Base-by-base conservation (phyloP, 169 alveolate genomes). In the Cryptosporidium ubiquitum region DNA sequence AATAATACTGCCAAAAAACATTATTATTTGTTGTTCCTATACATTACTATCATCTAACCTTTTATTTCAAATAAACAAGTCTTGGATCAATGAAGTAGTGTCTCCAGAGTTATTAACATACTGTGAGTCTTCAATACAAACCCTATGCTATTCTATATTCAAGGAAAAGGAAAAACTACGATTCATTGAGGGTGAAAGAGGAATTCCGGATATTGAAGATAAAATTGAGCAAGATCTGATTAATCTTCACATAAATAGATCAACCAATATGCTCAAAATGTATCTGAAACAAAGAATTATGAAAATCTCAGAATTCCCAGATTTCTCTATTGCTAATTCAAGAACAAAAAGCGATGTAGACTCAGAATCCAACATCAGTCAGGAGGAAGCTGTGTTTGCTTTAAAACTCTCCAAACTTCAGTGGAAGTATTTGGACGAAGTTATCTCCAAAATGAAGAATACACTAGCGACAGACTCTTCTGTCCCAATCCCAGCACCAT, bases 271-370 rank as follows among this genome's bases (percentile, higher is more conserved):
- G 55, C 39, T 79, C 52, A 79, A 57, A 64, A 79, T 79, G 89
- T 79, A 79, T 31, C 33, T 79, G 40, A 79, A 42, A 42, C 89
- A 79, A 29, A 79, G 89, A 64, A 42, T 79, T 2, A 23, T 79
- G 66, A 79, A 79, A 44, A 79, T 79, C 29, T 79, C 89, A 10
- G 79, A 79, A 47, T 79, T 58, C 52, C 89, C 89, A 5, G 89
- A 79, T 23, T 79, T 61, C 42, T 79, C 79, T 16, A 79, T 79
- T 60, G 75, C 73, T 16, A 79, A 79, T 61, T 61, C 79, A n/a
- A 79, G 75, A 40, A 14, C 52, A 1, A 18, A 79, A 20, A 37
- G 23, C 23, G 86, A 57, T 7, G 10, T 14, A 10, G 60, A 37
- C 9, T 42, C 84, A 2, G 51, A 31, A 20, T 16, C 85, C 12